A percentile compares a stretch with the other conserved stretches of the same genome.
These are phyloP conservation scores for Metschnikowia hibisci DNA, from an alignment of 805 yeast species.

Conservation along the genomic window DNA sequence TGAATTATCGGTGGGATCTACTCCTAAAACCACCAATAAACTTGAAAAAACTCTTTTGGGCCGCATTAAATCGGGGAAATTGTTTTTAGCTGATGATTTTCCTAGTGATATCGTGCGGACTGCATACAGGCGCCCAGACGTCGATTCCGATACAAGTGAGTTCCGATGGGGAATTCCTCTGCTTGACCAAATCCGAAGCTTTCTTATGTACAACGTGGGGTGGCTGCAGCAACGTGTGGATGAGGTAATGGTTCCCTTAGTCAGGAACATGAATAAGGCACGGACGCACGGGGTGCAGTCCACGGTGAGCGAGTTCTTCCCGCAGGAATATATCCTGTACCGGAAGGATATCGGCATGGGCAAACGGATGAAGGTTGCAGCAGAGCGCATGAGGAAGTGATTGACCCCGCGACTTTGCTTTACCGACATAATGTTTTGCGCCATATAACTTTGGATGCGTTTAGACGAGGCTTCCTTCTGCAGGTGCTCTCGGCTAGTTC, in stretches of 20 bases:
- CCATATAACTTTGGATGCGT: too few relatives aligned
- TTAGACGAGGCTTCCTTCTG: not conserved
- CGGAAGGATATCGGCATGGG: conserved; percentile 49
- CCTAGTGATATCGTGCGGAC: conserved; percentile 67
- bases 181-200: conserved; percentile 70
- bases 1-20: conserved; percentile 20
- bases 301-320: conserved; percentile 65
- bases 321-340: conserved; percentile 49
- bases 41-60: conserved; percentile 57
- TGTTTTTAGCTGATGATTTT: conserved; percentile 55
- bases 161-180: conserved; percentile 92
- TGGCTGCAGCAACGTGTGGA: conserved; percentile 79
- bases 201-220: conserved; percentile 64
- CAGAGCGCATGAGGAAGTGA: conserved; percentile 19
- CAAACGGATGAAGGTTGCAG: conserved; percentile 59
- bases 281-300: conserved; percentile 52
- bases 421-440: not conserved
- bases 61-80: conserved; percentile 49
- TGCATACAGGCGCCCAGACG: conserved; percentile 79
- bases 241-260: conserved; percentile 80
- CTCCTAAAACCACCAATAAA: conserved; percentile 33
- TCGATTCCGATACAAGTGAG: conserved; percentile 71
- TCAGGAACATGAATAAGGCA: conserved; percentile 69
- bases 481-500: not conserved
- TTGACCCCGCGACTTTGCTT: not conserved